These are phyloP conservation scores for Seminavis robusta DNA, from an alignment of 108 stramenopile genomes.

Conservation along the genomic window DNA sequence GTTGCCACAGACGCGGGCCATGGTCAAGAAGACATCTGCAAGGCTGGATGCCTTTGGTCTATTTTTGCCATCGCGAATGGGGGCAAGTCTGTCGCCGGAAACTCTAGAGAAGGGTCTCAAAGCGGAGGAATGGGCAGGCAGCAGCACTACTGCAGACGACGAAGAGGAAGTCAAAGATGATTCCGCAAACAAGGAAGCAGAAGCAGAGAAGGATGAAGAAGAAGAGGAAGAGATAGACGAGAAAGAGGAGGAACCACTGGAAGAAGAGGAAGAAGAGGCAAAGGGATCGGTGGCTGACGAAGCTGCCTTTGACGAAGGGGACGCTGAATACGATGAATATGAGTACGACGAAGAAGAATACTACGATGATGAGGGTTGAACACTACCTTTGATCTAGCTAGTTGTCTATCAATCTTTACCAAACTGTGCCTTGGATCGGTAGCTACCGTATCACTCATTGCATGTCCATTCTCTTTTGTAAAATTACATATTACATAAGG, in stretches of 20 bases:
- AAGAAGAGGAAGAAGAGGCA: conserved; percentile 1
- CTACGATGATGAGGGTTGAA: conserved; percentile 22
- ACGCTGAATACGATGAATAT: conserved; percentile 9
- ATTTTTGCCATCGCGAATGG: conserved; percentile 83
- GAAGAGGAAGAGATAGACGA: conserved; percentile 7
- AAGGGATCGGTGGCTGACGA: conserved; percentile 10
- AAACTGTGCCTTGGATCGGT: too few species aligned
- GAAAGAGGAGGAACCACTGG: neutral
- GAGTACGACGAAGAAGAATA: conserved; percentile 21
- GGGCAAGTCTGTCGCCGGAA: conserved; percentile 65
- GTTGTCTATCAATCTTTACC: too few species aligned
- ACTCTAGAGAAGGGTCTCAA: conserved; percentile 75
- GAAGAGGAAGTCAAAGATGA: neutral
- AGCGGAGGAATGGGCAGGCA: conserved; percentile 27
- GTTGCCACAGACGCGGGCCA: conserved; percentile 71
- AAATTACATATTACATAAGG: too few species aligned
- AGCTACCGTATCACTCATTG: too few species aligned
- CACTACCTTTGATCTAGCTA: too few species aligned
- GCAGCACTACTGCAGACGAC: too few species aligned
- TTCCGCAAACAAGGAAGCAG: too few species aligned
- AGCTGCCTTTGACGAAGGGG: conserved; percentile 14
- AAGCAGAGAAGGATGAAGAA: neutral
- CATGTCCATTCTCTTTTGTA: too few species aligned
- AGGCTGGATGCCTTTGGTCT: conserved; percentile 83
- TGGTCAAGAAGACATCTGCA: conserved; percentile 79